A percentile compares a stretch with the other conserved stretches of the same genome.
These are phyloP conservation scores for Taphrina communis DNA, from an alignment of 1,139 yeast genomes.

Conservation along the genomic window DNA sequence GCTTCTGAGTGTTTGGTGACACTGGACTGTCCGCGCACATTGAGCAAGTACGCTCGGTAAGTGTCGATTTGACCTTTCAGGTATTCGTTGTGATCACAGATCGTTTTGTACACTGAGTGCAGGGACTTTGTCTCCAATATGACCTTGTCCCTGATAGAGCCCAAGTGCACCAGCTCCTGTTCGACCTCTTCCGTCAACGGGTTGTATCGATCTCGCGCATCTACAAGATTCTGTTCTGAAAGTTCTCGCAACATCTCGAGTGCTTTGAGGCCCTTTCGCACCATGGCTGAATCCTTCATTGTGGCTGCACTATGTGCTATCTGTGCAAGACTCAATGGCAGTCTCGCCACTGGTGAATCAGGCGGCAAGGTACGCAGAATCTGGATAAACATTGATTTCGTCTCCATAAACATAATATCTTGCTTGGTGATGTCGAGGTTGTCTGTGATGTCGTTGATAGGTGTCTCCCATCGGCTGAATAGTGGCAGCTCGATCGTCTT, in stretches of 20 bases:
- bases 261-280: constrained; percentile 53
- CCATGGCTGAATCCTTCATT: constrained; percentile 50
- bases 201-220: constrained; percentile 48
- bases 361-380: constrained; percentile 53
- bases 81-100: constrained; percentile 54
- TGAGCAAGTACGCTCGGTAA: constrained; percentile 52
- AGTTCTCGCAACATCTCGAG: constrained; percentile 51
- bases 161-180: constrained; percentile 53
- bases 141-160: constrained; percentile 52
- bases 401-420: constrained; percentile 54
- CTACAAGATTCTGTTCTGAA: constrained; percentile 48
- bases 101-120: constrained; percentile 52
- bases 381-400: constrained; percentile 53
- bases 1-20: constrained; percentile 46
- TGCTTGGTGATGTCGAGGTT: constrained; percentile 51
- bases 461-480: constrained; percentile 54
- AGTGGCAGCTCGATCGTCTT: constrained; percentile 52
- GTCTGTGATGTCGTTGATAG: constrained; percentile 50
- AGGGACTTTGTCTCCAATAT: constrained; percentile 52
- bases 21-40: constrained; percentile 53
- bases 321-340: constrained; percentile 50
- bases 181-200: constrained; percentile 52
- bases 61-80: constrained; percentile 53
- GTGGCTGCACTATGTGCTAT: constrained; percentile 53
- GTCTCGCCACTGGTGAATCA: constrained; percentile 48